These are phyloP conservation scores for Malania oleifera DNA, from an alignment of 164 flowering plant genomes.

Conservation along the genomic window DNA sequence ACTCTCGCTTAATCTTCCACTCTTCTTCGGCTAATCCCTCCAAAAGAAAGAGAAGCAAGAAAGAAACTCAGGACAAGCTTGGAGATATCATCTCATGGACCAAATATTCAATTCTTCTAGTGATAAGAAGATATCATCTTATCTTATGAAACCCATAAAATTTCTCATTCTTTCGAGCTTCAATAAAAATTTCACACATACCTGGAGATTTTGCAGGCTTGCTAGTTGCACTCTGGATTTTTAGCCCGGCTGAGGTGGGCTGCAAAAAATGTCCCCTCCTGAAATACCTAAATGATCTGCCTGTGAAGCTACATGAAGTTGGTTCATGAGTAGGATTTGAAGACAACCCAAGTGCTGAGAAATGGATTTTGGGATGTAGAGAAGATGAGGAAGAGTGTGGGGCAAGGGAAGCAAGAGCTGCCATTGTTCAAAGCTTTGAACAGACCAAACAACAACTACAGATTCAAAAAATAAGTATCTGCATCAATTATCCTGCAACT, in stretches of 20 bases:
- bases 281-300: constrained; percentile 12
- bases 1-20: constrained; percentile 76
- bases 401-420: constrained; percentile 32
- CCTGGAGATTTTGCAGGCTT: constrained; percentile 93
- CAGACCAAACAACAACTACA: neutral
- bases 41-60: constrained; percentile 9
- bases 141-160: too few relatives aligned
- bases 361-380: constrained; percentile 22
- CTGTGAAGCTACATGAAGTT: constrained; percentile 10
- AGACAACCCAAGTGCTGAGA: constrained; percentile 16
- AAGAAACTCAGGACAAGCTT: constrained; percentile 5
- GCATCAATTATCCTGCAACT: too few relatives aligned
- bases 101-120: too few relatives aligned
- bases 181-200: constrained; percentile 13
- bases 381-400: constrained; percentile 29
- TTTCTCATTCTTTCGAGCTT: too few relatives aligned
- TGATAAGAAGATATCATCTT: too few relatives aligned
- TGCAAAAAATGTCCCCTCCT: constrained; percentile 11
- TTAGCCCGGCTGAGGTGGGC: constrained; percentile 21
- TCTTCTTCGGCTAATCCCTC: constrained; percentile 83
- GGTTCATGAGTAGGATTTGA: constrained; percentile 18
- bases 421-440: constrained; percentile 21
- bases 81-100: too few relatives aligned
- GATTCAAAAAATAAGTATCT: neutral
- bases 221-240: constrained; percentile 59